Evolutionary conservation across 2,329 filamentous ascomycete species (phyloP).

Genomic region (Sporothrix globosa): DNA sequence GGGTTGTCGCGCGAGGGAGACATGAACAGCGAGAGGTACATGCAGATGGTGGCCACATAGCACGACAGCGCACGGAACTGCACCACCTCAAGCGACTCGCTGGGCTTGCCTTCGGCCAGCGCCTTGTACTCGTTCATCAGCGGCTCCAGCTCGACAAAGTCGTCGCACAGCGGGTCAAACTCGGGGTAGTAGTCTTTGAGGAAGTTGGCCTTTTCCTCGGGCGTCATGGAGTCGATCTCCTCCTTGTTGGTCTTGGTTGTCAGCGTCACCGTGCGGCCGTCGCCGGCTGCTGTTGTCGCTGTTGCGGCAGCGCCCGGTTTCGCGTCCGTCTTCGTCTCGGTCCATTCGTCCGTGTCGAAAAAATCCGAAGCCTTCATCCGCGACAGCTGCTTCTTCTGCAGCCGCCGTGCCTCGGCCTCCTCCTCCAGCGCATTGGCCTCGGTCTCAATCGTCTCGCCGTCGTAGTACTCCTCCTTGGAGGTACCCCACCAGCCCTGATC

Average conservation of each 20-base stretch:
- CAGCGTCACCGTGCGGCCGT: constrained; percentile 72
- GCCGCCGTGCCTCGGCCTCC: constrained; percentile 81
- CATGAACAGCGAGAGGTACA: constrained; percentile 94
- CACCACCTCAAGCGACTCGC: constrained; percentile 62
- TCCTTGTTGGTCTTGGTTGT: constrained; percentile 80
- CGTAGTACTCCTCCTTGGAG: constrained; percentile 88
- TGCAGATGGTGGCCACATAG: constrained; percentile 82
- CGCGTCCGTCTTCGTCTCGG: constrained; percentile 48
- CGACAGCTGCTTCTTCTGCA: constrained; percentile 89
- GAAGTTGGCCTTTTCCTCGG: constrained; percentile 74
- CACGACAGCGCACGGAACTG: constrained; percentile 82
- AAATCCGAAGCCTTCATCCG: constrained; percentile 92
- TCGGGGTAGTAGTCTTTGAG: constrained; percentile 86
- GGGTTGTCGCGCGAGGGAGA: constrained; percentile 67
- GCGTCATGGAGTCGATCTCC: constrained; percentile 76
- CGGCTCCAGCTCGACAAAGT: constrained; percentile 74
- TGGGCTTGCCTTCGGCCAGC: constrained; percentile 57
- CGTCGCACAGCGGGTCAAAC: constrained; percentile 81
- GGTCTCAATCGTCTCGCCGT: constrained; percentile 73
- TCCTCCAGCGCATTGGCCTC: constrained; percentile 79
- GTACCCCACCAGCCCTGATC: constrained; percentile 81
- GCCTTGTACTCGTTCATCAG: constrained; percentile 62
- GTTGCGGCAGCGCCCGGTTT: background rate
- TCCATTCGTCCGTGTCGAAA: constrained; percentile 89
- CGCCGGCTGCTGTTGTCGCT: background rate